Base-by-base conservation (phyloP, 495 filamentous ascomycete genomes). In the Aspergillus sclerotiicarbonarius region DNA sequence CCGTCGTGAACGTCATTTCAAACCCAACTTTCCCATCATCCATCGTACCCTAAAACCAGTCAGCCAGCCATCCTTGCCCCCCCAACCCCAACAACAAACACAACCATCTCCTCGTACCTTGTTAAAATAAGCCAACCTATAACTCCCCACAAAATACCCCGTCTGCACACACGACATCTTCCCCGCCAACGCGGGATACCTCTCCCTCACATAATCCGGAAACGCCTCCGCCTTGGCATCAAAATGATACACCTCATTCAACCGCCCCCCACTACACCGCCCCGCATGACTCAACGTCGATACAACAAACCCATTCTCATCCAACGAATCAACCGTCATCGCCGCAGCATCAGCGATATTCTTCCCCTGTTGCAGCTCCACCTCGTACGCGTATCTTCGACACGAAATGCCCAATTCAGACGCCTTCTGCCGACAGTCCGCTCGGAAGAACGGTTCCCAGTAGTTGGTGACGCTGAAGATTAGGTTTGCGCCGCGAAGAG, bases 271-370 rank as follows among this genome's bases (percentile, higher is more conserved):
- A 53, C 61, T 73, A 32, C 62, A 49, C 56, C 71, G 67, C 5
- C 35, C 59, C 6, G 68, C 71, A 62, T 76, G 65, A 8, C 64
- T 62, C 8, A 80, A 62, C 8, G 70, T 69, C 7, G 67, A 72
- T 25, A 67, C 64, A 32, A 78, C 65, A 33, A 82, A 67, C 49
- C 66, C 65, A 46, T 62, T 65, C 49, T 76, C 63, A 44, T 79
- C 71, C n/a, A 81, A 75, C 1, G 68, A 66, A 39, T 69, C 65
- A 1, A 70, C 68, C 3, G 45, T 51, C 8, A 16, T 8, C 1
- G 82, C 76, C 16, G 77, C 77, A 8, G 78, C 78, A 57, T 84
- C 80, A n/a, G 73, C 72, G 43, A 82, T 69, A 51, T 78, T 82
- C 55, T 76, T 78, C 10, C 71, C 74, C 53, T 82, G 77, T 47